phyloP scores from a whole-genome alignment of 495 filamentous ascomycete genomes.

The Neohortaea acidophila region DNA sequence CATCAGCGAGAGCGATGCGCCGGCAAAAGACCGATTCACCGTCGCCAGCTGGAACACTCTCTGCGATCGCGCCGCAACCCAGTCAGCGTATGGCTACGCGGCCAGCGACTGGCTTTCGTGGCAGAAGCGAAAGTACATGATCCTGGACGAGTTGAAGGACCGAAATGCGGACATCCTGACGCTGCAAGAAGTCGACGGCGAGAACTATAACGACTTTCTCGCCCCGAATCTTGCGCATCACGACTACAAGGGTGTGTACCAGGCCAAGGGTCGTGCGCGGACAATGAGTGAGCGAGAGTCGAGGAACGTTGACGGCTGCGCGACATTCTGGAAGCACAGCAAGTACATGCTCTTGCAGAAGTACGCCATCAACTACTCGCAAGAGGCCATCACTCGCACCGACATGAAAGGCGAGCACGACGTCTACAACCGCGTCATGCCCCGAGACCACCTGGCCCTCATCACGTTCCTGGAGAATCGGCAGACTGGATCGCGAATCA shows the following conservation, averaged over 20 bases:
- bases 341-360: slow-evolving; percentile 81
- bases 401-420: slow-evolving; percentile 93
- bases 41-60: slow-evolving; percentile 88
- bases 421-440: slow-evolving; percentile 95
- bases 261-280: slow-evolving; percentile 68
- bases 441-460: slow-evolving; percentile 87
- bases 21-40: slow-evolving; percentile 44
- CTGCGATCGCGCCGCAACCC: slow-evolving; percentile 80
- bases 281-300: slow-evolving; percentile 85
- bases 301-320: slow-evolving; percentile 80
- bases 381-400: slow-evolving; percentile 75
- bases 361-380: slow-evolving; percentile 79
- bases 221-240: slow-evolving; percentile 61
- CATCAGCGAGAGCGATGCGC: slow-evolving; percentile 39
- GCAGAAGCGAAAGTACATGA: slow-evolving; percentile 68
- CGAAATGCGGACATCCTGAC: slow-evolving; percentile 78
- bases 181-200: slow-evolving; percentile 80
- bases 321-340: slow-evolving; percentile 83
- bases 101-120: slow-evolving; percentile 63
- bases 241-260: slow-evolving; percentile 87
- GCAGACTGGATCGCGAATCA: slow-evolving; percentile 68
- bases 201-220: slow-evolving; percentile 82
- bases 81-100: slow-evolving; percentile 72
- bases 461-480: slow-evolving; percentile 84
- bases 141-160: slow-evolving; percentile 64